Evolutionary conservation across 164 flowering plant genomes (phyloP), one percentile per base, ranked within the genome.

Genomic region (Vitis labrusca): DNA sequence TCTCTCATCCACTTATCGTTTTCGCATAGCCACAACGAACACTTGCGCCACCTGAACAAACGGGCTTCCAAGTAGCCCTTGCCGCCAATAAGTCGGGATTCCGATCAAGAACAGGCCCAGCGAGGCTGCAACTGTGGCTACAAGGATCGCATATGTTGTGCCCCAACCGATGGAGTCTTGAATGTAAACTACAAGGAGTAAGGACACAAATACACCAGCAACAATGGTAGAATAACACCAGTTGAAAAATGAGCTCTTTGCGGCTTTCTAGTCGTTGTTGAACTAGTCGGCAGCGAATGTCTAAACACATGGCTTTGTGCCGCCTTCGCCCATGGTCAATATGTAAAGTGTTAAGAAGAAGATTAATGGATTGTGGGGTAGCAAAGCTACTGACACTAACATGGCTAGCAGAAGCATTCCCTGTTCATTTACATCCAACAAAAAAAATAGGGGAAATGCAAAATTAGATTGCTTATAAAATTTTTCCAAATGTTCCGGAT

Each of bases 251-350:
- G 92, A 86, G 70, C 78, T 83, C 78, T 86, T 86, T 32, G 75
- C 81, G 50, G 51, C 68, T 71, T 73, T 81, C 74, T 86, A 32
- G 5, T 71, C 72, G 66, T 85, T 89, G 15, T 86, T 84, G 70
- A 90, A 88, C 62, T 88, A 92, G 48, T 90, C 94, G 2, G 92
- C 94, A 0, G 89, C 94, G 48, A 90, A 90, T 14, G 92, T 86
- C 58, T 86, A 91, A 15, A 84, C 84, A 66, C 92, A 90, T 2
- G 94, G 94, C 78, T 79, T 83, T 76, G 86, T 92, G 2, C 91
- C 94, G 0, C 91, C 94, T 76, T 84, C 86, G 1, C 88, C 92
- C 0, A 88, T 55, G 0, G 91, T 67, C 4, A 85, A 12, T 13
- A 84, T 58, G 76, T 90, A 88, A 1, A 90, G 80, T 3, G 88